These are phyloP conservation scores for Coprinopsis strossmayeri DNA, from an alignment of 768 basidiomycete species.

Conservation along the genomic window DNA sequence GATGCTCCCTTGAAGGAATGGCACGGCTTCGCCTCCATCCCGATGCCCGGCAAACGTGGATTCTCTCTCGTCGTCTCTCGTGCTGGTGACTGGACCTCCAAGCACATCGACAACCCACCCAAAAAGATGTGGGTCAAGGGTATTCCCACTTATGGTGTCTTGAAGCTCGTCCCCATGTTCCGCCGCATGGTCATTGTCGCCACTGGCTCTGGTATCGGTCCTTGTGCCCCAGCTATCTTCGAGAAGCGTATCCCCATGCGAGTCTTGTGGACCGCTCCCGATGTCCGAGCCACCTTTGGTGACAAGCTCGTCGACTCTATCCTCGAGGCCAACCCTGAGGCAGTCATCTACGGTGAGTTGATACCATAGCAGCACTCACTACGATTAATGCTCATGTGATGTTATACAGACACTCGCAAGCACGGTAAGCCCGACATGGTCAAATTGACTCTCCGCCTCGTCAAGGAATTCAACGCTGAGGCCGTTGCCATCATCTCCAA, in stretches of 20 bases:
- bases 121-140: slow-evolving; percentile 53
- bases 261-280: slow-evolving; percentile 58
- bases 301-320: slow-evolving; percentile 53
- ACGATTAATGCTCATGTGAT: neutral
- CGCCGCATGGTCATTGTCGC: slow-evolving; percentile 51
- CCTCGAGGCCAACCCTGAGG: slow-evolving; percentile 45
- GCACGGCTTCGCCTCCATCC: slow-evolving; percentile 53
- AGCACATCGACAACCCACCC: slow-evolving; percentile 48
- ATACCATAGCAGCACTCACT: neutral
- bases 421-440: slow-evolving; percentile 46
- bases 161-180: slow-evolving; percentile 50
- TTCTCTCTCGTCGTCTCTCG: slow-evolving; percentile 52
- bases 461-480: slow-evolving; percentile 42
- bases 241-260: slow-evolving; percentile 44
- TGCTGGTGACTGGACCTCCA: slow-evolving; percentile 56
- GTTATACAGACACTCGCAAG: slow-evolving; percentile 30
- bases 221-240: slow-evolving; percentile 51
- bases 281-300: slow-evolving; percentile 56
- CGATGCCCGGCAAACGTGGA: slow-evolving; percentile 39
- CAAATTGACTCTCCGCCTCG: slow-evolving; percentile 38
- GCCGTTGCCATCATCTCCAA: slow-evolving; percentile 57
- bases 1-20: slow-evolving; percentile 48
- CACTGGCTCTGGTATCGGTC: slow-evolving; percentile 54
- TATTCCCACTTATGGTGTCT: slow-evolving; percentile 47
- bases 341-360: slow-evolving; percentile 47